Conservation (phyloP, 805 yeast species). For the Diddensiella santjacobensis region DNA sequence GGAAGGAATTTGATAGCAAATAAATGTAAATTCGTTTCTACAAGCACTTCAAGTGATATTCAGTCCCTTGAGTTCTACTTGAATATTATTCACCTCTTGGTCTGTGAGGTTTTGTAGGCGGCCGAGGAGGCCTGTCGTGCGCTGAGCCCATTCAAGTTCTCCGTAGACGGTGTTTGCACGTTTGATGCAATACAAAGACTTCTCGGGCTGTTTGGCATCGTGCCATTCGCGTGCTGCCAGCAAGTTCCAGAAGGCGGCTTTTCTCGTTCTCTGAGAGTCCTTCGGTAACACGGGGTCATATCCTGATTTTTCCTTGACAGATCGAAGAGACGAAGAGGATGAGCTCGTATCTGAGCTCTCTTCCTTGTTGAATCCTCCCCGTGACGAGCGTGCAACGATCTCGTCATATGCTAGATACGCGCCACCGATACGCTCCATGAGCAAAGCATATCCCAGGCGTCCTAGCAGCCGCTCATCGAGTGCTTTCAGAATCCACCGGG, state of each 20-base stretch:
- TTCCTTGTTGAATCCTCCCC: background rate
- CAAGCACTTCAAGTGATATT: background rate
- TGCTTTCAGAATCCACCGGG: constrained; percentile 44
- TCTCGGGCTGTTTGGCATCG: constrained; percentile 24
- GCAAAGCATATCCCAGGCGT: constrained; percentile 44
- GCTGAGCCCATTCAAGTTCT: constrained; percentile 24
- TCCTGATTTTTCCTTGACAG: constrained; percentile 27
- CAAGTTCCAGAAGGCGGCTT: constrained; percentile 72
- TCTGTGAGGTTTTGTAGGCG: constrained; percentile 9
- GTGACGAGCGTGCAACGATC: constrained; percentile 8
- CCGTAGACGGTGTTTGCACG: constrained; percentile 22
- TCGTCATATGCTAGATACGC: constrained; percentile 41
- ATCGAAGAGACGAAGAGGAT: background rate
- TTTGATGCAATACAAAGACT: constrained; percentile 14
- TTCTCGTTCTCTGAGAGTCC: constrained; percentile 59
- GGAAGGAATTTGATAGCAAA: too few species aligned
- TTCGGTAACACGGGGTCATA: constrained; percentile 35
- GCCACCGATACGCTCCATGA: constrained; percentile 52
- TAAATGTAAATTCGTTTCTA: too few species aligned
- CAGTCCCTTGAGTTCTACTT: background rate
- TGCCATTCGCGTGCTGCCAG: constrained; percentile 74
- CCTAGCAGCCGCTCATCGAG: constrained; percentile 38
- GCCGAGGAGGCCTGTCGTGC: constrained; percentile 15
- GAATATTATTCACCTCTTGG: background rate
- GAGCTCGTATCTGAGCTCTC: background rate